A percentile compares a stretch with the other conserved stretches of the same genome.
Conservation (phyloP, 2,329 filamentous ascomycete species). For the Parastagonospora nodorum region DNA sequence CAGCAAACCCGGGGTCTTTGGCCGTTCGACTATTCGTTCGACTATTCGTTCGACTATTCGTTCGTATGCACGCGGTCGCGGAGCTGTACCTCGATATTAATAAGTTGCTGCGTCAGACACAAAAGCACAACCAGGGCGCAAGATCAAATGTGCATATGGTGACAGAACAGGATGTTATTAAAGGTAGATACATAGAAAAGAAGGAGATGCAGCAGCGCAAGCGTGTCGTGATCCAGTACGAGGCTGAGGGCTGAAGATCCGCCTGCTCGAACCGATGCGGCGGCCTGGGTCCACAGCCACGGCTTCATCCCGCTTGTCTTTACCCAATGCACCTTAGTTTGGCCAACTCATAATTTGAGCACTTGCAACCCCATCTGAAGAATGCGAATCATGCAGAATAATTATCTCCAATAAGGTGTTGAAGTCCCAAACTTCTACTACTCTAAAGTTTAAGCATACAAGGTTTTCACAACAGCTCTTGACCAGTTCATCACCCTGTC, state of each 20-base stretch:
- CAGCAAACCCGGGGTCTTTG: neutral
- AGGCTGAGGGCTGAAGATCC: slow-evolving; percentile 37
- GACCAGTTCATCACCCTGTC: too few species aligned
- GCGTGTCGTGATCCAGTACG: slow-evolving; percentile 14
- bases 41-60: slow-evolving; percentile 1
- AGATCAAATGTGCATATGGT: slow-evolving; percentile 9
- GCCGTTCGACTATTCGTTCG: neutral
- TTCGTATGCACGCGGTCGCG: slow-evolving; percentile 4
- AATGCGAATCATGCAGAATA: too few species aligned
- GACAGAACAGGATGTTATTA: neutral
- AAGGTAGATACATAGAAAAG: slow-evolving; percentile 23
- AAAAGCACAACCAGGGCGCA: slow-evolving; percentile 15
- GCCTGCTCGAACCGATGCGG: slow-evolving; percentile 12
- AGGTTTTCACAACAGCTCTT: too few species aligned
- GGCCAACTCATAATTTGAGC: neutral
- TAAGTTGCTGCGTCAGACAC: slow-evolving; percentile 14
- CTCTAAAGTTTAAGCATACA: too few species aligned
- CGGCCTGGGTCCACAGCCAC: slow-evolving; percentile 27
- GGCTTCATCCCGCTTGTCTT: slow-evolving; percentile 13
- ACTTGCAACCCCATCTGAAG: neutral
- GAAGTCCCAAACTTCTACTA: neutral
- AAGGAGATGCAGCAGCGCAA: slow-evolving; percentile 9
- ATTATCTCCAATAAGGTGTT: neutral
- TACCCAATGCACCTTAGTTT: slow-evolving; percentile 6
- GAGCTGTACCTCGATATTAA: slow-evolving; percentile 19